Conservation (phyloP, 78 protist genomes). For the Dictyostelium purpureum region DNA sequence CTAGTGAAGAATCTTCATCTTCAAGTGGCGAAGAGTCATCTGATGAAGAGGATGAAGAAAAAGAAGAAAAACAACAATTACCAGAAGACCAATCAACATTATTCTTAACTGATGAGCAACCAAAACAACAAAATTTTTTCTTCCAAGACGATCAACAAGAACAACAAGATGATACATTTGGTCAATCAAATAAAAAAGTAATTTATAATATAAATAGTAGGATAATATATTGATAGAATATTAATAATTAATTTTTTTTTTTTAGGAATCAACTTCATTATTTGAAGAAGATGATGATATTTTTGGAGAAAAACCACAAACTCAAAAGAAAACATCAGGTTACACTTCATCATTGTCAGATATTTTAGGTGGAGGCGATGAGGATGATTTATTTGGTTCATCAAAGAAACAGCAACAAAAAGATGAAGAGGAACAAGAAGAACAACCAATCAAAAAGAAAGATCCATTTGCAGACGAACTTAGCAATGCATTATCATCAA, state of each 20-base stretch:
- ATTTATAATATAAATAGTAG: background rate
- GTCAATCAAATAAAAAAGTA: constrained; percentile 10
- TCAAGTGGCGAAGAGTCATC: constrained; percentile 11
- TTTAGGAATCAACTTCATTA: background rate
- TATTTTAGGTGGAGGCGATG: constrained; percentile 67
- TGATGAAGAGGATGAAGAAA: constrained; percentile 5
- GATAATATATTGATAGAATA: background rate
- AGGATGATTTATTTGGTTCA: constrained; percentile 31
- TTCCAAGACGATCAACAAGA: constrained; percentile 41
- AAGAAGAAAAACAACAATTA: background rate
- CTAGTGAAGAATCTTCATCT: background rate
- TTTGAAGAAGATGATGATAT: constrained; percentile 59
- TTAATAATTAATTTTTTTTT: background rate
- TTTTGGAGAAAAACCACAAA: constrained; percentile 15
- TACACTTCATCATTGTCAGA: constrained; percentile 44
- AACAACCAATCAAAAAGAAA: background rate
- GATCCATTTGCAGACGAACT: constrained; percentile 71
- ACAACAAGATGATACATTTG: background rate
- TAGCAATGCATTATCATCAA: constrained; percentile 15
- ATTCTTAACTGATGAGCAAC: constrained; percentile 20
- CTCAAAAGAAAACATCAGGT: constrained; percentile 8
- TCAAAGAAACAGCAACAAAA: background rate
- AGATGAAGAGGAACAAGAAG: background rate
- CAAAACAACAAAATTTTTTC: constrained; percentile 29
- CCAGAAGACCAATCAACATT: constrained; percentile 23